Conservation (phyloP, 129 eudicot genomes). For the Flaveria trinervia region DNA sequence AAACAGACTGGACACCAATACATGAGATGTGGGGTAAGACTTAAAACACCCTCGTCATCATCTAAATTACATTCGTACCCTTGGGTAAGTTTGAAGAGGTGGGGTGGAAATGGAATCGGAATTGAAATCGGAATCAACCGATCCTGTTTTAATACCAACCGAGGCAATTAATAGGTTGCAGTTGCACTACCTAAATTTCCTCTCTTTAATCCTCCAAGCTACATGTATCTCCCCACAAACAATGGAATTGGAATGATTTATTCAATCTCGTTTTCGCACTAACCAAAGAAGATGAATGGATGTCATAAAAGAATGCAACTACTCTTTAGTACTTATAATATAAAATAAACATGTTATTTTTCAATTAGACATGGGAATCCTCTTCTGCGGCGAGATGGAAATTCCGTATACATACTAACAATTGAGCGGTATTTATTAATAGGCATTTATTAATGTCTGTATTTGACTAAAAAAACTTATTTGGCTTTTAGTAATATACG, state of each 20-base stretch:
- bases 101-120: slow-evolving; percentile 18
- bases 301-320: slow-evolving; percentile 24
- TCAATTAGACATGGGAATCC: too few species aligned
- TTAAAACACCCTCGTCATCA: slow-evolving; percentile 35
- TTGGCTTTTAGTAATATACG: too few species aligned
- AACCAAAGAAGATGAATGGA: slow-evolving; percentile 23
- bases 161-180: slow-evolving; percentile 19
- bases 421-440: too few species aligned
- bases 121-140: slow-evolving; percentile 33
- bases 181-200: slow-evolving; percentile 18
- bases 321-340: background rate
- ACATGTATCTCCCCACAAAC: background rate
- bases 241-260: slow-evolving; percentile 13
- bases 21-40: slow-evolving; percentile 31
- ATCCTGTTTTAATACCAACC: slow-evolving; percentile 27
- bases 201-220: background rate
- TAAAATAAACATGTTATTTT: too few species aligned
- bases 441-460: too few species aligned
- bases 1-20: slow-evolving; percentile 53
- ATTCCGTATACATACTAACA: too few species aligned
- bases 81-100: slow-evolving; percentile 13
- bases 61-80: slow-evolving; percentile 27
- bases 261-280: slow-evolving; percentile 25
- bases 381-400: too few species aligned
- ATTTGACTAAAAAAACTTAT: too few species aligned